Evolutionary conservation across 805 yeast genomes (phyloP), one percentile per base, ranked within the genome.

Genomic region (Myxozyma kluyveri): DNA sequence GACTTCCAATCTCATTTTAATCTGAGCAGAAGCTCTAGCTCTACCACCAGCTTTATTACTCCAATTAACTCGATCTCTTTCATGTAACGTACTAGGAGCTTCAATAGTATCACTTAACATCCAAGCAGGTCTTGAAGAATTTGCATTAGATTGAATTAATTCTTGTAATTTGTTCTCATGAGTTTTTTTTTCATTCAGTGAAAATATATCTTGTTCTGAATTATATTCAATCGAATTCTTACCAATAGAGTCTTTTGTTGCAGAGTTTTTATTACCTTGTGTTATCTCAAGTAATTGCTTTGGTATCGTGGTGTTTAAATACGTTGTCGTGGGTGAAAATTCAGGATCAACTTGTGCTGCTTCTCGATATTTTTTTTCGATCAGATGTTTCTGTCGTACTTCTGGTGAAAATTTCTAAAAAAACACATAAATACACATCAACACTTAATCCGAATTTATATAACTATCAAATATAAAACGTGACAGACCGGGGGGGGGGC

Each of bases 331-430:
- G 33, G 33, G 33, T 29, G 33, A 29, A 9, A 29, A 29, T 9
- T 9, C 9, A 29, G 33, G 33, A 29, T 29, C 33, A 9, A 9
- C 12, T 9, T 9, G 33, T 29, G 33, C 9, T 29, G 33, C 33
- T 9, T 29, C 33, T 29, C 33, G 33, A 14, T 29, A 29, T 29
- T 29, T 29, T 9, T 9, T 14, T 14, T 29, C 33, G 12, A 29
- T 29, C 33, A 23, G 18, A 18, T 40, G 43, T 56, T 86, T 84
- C 22, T 82, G 82, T 57, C 88, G 75, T 39, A 89, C 72, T 65
- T 90, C 96, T 1, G 98, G 97, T 4, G 95, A 86, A 59, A 89
- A 76, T 47, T 76, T 39, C 57, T 54, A 18, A 4, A 39, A n/a
- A 6, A 39, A n/a, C 7, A 5, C n/a, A n/a, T n/a, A n/a, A n/a